These are phyloP conservation scores for Beauveria medogensis DNA, from an alignment of 2,329 filamentous ascomycete genomes.

Conservation along the genomic window DNA sequence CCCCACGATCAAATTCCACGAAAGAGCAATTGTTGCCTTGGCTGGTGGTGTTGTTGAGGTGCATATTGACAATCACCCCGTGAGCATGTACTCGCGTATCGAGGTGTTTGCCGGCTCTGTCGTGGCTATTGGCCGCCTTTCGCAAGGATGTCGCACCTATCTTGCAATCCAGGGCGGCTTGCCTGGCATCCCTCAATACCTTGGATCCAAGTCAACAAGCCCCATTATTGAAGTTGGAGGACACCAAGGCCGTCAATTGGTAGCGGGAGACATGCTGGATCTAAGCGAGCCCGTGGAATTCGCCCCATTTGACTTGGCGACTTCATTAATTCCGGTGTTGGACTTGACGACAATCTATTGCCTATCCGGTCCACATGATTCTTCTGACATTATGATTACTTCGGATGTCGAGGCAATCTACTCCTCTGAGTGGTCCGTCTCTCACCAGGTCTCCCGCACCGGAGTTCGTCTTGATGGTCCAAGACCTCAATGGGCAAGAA, in stretches of 20 bases:
- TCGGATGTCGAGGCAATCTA: conserved; percentile 51
- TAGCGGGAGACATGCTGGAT: conserved; percentile 43
- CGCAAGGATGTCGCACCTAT: conserved; percentile 48
- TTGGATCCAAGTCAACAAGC: conserved; percentile 51
- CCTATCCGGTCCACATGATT: conserved; percentile 25
- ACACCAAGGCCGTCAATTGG: conserved; percentile 48
- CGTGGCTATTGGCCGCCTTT: conserved; percentile 45
- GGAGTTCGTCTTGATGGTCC: conserved; percentile 54
- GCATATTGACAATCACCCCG: conserved; percentile 37
- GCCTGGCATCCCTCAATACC: conserved; percentile 43
- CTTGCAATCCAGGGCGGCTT: conserved; percentile 41
- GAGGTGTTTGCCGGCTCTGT: conserved; percentile 36
- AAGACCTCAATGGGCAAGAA: conserved; percentile 48
- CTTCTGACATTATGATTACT: conserved; percentile 23
- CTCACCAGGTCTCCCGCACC: conserved; percentile 51
- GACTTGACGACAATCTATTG: conserved; percentile 17
- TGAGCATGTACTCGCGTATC: conserved; percentile 49
- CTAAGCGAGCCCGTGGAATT: conserved; percentile 21
- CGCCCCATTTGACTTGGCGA: conserved; percentile 5
- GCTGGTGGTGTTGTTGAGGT: conserved; percentile 47
- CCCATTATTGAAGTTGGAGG: conserved; percentile 51
- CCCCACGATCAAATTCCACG: conserved; percentile 48
- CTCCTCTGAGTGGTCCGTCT: conserved; percentile 48
- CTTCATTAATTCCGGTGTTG: conserved; percentile 9
- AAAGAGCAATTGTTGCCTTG: conserved; percentile 45